Evolutionary conservation across 2,329 filamentous ascomycete genomes (phyloP).

Genomic region (Diaporthe eres): DNA sequence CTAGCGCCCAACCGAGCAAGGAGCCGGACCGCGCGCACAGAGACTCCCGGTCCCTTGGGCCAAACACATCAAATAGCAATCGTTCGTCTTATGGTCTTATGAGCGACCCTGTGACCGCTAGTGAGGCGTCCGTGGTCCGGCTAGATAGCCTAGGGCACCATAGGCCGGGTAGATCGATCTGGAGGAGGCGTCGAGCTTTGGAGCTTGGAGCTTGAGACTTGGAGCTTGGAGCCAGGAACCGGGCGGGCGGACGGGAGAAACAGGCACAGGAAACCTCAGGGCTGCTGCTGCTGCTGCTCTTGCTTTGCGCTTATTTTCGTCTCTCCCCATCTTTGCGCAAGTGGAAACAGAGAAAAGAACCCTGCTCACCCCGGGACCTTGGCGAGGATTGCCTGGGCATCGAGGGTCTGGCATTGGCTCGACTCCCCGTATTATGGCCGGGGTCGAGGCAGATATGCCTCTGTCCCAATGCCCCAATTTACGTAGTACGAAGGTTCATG

Average conservation of each 20-base stretch:
- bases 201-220: no score
- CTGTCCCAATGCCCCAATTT: conserved; percentile 8
- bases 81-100: conserved; percentile 14
- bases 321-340: background rate
- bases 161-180: background rate
- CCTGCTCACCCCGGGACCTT: conserved; percentile 20
- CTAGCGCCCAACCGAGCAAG: conserved; percentile 1
- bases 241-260: background rate
- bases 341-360: conserved; percentile 4
- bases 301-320: background rate
- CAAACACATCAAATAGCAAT: background rate
- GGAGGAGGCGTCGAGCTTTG: background rate
- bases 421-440: conserved; percentile 13
- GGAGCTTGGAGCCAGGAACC: background rate
- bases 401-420: conserved; percentile 23
- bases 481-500: conserved; percentile 20
- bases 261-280: background rate
- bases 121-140: conserved; percentile 8
- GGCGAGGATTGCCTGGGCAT: conserved; percentile 19
- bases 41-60: conserved; percentile 21
- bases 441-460: conserved; percentile 26
- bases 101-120: background rate
- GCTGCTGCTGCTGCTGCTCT: background rate
- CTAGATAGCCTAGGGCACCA: background rate
- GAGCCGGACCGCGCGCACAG: conserved; percentile 26